Percentiles rank a stretch among this genome's conserved stretches.
Evolutionary conservation across 176 grass and related monocot species (phyloP).

Genomic region (Pharus latifolius): DNA sequence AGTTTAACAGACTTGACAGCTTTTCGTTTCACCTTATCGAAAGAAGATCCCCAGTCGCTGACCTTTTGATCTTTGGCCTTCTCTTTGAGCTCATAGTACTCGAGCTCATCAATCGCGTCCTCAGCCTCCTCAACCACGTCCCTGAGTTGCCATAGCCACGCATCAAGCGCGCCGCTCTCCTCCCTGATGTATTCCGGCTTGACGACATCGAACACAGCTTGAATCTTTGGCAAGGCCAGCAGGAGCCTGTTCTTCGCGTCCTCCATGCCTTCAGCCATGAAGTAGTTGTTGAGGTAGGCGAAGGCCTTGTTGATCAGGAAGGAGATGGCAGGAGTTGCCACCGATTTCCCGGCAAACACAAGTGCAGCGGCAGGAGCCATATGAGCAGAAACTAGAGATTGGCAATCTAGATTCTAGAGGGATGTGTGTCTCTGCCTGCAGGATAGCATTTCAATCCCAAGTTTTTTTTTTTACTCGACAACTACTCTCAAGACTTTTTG

Average conservation of each 20-base stretch:
- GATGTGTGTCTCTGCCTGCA: too few relatives aligned
- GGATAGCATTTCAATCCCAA: too few relatives aligned
- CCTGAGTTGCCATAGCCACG: conserved; percentile 33
- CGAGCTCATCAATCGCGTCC: conserved; percentile 34
- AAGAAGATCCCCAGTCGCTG: conserved; percentile 15
- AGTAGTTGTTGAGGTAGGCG: not conserved
- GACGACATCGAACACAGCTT: conserved; percentile 7
- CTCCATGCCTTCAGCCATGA: not conserved
- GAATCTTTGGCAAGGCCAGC: not conserved
- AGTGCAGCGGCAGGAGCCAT: too few relatives aligned
- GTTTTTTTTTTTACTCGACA: too few relatives aligned
- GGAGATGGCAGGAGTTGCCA: conserved; percentile 12
- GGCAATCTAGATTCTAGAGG: too few relatives aligned
- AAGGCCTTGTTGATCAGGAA: conserved; percentile 1
- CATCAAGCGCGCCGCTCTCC: not conserved
- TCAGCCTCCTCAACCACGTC: conserved; percentile 21
- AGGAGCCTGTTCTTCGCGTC: not conserved
- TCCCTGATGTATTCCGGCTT: not conserved
- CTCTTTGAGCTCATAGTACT: conserved; percentile 22
- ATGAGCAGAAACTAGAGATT: too few relatives aligned
- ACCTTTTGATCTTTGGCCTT: conserved; percentile 20
- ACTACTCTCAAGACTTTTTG: too few relatives aligned
- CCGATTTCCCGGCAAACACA: too few relatives aligned
- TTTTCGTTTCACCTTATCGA: conserved; percentile 11
- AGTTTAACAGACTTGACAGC: conserved; percentile 15